A percentile compares a stretch with the other conserved stretches of the same genome.
phyloP scores from a whole-genome alignment of 2,329 filamentous ascomycete species.

The Coleophoma cylindrospora region DNA sequence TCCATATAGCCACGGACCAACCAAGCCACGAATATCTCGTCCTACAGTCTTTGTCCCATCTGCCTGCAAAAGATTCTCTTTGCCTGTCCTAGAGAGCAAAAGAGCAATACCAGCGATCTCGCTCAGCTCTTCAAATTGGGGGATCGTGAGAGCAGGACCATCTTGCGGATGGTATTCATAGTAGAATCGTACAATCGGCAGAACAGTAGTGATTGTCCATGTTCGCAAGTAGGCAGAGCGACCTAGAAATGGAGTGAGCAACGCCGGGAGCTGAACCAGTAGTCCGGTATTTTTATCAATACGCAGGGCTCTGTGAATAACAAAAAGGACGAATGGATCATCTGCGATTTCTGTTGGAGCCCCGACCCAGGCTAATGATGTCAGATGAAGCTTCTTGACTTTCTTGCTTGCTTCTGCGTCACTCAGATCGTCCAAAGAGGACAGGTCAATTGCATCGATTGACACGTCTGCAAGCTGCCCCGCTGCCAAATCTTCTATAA shows the following conservation, averaged over 20 bases:
- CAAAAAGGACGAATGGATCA: conserved; percentile 57
- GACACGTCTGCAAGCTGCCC: conserved; percentile 23
- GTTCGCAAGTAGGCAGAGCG: conserved; percentile 54
- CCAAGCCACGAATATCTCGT: conserved; percentile 61
- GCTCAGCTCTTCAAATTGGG: conserved; percentile 57
- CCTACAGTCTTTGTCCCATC: conserved; percentile 36
- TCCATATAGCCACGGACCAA: conserved; percentile 71
- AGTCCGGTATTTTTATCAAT: conserved; percentile 72
- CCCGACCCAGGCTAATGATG: conserved; percentile 48
- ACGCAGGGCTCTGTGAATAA: conserved; percentile 62
- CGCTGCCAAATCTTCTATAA: conserved; percentile 49
- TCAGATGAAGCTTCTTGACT: conserved; percentile 57
- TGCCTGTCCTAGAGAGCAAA: conserved; percentile 53
- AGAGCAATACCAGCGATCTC: conserved; percentile 54
- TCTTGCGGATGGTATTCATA: conserved; percentile 60
- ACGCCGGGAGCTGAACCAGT: conserved; percentile 59
- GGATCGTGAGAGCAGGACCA: conserved; percentile 44
- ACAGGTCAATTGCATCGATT: conserved; percentile 44
- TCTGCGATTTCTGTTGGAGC: conserved; percentile 40
- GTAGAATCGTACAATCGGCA: conserved; percentile 65
- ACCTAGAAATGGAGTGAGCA: conserved; percentile 64
- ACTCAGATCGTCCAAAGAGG: conserved; percentile 51
- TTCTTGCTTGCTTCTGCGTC: conserved; percentile 61
- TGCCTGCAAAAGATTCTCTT: conserved; percentile 19
- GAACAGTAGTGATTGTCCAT: conserved; percentile 64